Evolutionary conservation across 345 rosid genomes (phyloP).

Genomic region (Eucalyptus regnans): DNA sequence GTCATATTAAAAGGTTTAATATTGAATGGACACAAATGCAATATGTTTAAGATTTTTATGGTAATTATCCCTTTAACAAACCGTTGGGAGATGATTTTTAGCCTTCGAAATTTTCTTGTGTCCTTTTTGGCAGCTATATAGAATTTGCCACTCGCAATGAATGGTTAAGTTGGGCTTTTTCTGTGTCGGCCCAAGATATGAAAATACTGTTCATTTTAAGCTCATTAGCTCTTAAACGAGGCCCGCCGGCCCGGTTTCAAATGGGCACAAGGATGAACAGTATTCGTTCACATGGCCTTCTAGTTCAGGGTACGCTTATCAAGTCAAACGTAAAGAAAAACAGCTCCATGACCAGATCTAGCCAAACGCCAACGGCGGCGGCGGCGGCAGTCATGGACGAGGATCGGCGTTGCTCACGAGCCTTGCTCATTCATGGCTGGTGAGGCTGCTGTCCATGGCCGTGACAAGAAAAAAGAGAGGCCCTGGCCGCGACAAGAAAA

Average conservation of each 20-base stretch:
- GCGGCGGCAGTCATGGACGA: neutral
- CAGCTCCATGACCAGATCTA: neutral
- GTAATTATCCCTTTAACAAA: neutral
- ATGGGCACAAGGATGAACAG: neutral
- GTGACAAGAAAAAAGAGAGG: neutral
- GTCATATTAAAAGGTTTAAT: fast-evolving
- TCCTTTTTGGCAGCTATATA: neutral
- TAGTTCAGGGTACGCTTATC: neutral
- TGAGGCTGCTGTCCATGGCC: neutral
- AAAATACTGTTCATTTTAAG: neutral
- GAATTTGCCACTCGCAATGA: neutral
- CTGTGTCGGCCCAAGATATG: neutral
- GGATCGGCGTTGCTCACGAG: neutral
- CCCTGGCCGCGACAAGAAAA: neutral
- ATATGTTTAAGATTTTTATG: neutral
- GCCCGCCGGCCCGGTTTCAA: neutral
- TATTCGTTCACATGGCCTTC: neutral
- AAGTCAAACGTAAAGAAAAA: neutral
- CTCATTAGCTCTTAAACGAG: neutral
- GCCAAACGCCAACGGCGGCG: neutral
- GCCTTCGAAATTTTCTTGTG: neutral
- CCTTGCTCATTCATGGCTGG: neutral
- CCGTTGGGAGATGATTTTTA: neutral
- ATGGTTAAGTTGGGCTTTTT: neutral
- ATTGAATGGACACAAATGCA: fast-evolving